These are phyloP conservation scores for Penicillium sp. DNA, from an alignment of 2,329 filamentous ascomycete genomes.

Conservation along the genomic window DNA sequence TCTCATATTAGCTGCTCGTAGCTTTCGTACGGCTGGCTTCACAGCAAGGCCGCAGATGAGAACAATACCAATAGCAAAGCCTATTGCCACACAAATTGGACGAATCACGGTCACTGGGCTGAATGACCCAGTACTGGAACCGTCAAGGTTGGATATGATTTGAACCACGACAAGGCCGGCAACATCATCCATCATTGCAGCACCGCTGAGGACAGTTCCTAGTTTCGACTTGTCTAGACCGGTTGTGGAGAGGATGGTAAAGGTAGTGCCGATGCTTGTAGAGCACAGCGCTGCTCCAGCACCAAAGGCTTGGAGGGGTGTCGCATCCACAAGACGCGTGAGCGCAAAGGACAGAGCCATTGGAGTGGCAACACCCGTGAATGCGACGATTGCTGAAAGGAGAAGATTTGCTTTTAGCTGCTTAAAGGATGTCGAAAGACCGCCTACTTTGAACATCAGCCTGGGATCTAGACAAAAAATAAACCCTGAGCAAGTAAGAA, in stretches of 20 bases:
- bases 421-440: slow-evolving; percentile 43
- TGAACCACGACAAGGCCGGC: slow-evolving; percentile 74
- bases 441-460: slow-evolving; percentile 23
- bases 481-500: neutral
- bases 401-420: slow-evolving; percentile 63
- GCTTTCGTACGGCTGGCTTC: slow-evolving; percentile 13
- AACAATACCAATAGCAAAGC: slow-evolving; percentile 34
- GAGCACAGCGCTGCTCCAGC: slow-evolving; percentile 74
- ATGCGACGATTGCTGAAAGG: slow-evolving; percentile 65
- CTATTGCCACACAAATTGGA: slow-evolving; percentile 56
- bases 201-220: slow-evolving; percentile 62
- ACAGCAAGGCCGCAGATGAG: slow-evolving; percentile 33
- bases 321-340: slow-evolving; percentile 52
- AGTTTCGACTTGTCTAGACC: slow-evolving; percentile 58
- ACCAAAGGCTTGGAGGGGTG: slow-evolving; percentile 67
- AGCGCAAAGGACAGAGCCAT: slow-evolving; percentile 69
- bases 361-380: slow-evolving; percentile 66
- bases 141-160: slow-evolving; percentile 69
- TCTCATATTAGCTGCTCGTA: slow-evolving; percentile 8
- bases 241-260: slow-evolving; percentile 66
- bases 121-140: slow-evolving; percentile 34
- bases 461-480: neutral
- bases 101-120: slow-evolving; percentile 51
- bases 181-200: slow-evolving; percentile 29
- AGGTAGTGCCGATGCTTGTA: slow-evolving; percentile 74